Conservation (phyloP, 768 basidiomycete genomes). For the Leccinum imitatum region DNA sequence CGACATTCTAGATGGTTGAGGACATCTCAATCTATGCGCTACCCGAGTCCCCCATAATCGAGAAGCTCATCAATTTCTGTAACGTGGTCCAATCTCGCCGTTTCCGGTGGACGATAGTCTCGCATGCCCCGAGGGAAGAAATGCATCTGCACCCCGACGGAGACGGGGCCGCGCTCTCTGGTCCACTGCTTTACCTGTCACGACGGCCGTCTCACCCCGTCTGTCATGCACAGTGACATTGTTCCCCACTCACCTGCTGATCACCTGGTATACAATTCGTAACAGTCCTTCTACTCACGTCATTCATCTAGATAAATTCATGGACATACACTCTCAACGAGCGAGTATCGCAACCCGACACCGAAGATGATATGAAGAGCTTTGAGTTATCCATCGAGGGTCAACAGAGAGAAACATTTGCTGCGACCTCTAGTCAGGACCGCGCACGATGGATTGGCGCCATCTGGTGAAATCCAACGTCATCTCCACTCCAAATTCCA, state of each 20-base stretch:
- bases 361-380: constrained; percentile 46
- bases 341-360: constrained; percentile 40
- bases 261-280: constrained; percentile 45
- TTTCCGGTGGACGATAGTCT: neutral
- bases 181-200: constrained; percentile 17
- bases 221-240: constrained; percentile 48
- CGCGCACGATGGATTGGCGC: constrained; percentile 74
- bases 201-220: constrained; percentile 33
- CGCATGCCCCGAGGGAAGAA: constrained; percentile 4
- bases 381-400: constrained; percentile 68
- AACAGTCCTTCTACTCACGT: constrained; percentile 43
- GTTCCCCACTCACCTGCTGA: constrained; percentile 41
- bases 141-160: neutral
- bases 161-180: constrained; percentile 5
- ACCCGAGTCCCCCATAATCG: no score
- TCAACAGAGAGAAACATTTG: constrained; percentile 56
- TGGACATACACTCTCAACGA: constrained; percentile 66
- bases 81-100: no score
- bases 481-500: neutral
- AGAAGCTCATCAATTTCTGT: no score
- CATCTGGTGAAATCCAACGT: constrained; percentile 53
- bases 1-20: no score
- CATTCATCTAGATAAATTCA: constrained; percentile 51
- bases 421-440: constrained; percentile 56
- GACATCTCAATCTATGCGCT: no score